These are phyloP conservation scores for Flaveria robusta DNA, from an alignment of 129 eudicot species.

Conservation along the genomic window DNA sequence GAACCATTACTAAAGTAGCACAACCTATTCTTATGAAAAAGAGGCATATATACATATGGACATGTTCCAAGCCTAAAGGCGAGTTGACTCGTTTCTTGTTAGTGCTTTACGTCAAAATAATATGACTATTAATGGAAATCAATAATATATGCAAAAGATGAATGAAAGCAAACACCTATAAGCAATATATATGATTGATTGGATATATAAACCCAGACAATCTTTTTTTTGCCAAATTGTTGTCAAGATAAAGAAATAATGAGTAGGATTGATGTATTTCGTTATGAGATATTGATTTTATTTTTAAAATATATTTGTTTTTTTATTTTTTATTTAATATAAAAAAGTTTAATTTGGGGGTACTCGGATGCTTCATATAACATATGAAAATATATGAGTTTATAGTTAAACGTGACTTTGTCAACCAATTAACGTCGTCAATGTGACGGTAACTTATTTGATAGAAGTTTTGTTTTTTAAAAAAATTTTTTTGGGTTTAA, in stretches of 20 bases:
- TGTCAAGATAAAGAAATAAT: not conserved
- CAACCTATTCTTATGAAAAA: not conserved
- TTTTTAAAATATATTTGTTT: not conserved
- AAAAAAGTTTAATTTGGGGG: too few species aligned
- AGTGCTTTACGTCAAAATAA: not conserved
- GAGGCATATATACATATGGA: not conserved
- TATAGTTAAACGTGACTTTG: too few species aligned
- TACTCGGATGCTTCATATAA: too few species aligned
- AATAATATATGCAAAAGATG: constrained; percentile 3
- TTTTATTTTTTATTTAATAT: too few species aligned
- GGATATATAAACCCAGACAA: not conserved
- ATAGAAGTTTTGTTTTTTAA: too few species aligned
- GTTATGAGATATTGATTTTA: not conserved
- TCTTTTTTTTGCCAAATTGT: not conserved
- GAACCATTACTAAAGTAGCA: not conserved
- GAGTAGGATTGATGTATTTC: not conserved
- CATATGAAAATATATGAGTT: too few species aligned
- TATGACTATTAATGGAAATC: not conserved
- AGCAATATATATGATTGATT: not conserved
- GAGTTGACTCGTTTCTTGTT: not conserved
- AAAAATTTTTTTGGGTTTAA: too few species aligned
- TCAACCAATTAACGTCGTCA: too few species aligned
- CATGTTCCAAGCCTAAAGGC: not conserved
- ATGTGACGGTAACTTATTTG: too few species aligned
- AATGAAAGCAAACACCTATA: not conserved